These are phyloP conservation scores for Acanthamoeba sp. DNA, from an alignment of 208 protist genomes.

Conservation along the genomic window DNA sequence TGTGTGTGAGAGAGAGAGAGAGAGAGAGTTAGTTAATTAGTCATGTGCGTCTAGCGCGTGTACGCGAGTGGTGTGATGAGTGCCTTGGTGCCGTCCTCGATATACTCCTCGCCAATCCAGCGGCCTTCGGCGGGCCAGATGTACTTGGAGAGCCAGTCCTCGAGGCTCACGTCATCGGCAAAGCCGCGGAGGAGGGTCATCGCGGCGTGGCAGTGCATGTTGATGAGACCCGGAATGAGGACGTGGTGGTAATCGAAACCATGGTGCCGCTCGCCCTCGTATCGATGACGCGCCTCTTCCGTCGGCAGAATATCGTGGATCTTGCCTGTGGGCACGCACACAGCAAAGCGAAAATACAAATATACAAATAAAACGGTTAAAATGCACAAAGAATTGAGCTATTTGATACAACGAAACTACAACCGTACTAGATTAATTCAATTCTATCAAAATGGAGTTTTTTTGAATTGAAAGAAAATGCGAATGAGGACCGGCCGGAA, in stretches of 20 bases:
- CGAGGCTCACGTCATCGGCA: conserved; percentile 79
- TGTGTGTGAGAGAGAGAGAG: neutral
- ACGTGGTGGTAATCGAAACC: conserved; percentile 74
- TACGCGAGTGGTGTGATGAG: neutral
- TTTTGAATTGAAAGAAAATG: neutral
- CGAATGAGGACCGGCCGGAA: neutral
- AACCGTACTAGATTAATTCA: too few species aligned
- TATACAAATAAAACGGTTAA: too few species aligned
- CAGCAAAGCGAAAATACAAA: too few species aligned
- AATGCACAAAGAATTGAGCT: too few species aligned
- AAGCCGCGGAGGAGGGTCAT: conserved; percentile 83
- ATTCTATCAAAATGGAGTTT: too few species aligned
- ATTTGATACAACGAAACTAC: too few species aligned
- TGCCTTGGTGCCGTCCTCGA: conserved; percentile 56
- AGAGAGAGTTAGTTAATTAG: too few species aligned
- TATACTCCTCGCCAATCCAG: conserved; percentile 66
- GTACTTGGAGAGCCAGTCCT: conserved; percentile 81
- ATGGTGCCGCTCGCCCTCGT: neutral
- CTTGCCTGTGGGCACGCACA: neutral
- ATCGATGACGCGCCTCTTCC: conserved; percentile 1
- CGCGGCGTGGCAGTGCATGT: conserved; percentile 83
- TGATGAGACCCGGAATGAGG: conserved; percentile 82
- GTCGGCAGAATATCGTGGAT: conserved; percentile 58
- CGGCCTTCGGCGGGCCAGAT: conserved; percentile 77
- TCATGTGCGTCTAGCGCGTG: too few species aligned